Base-by-base conservation (phyloP, 2,329 filamentous ascomycete species). In the Penicillium olsonii region DNA sequence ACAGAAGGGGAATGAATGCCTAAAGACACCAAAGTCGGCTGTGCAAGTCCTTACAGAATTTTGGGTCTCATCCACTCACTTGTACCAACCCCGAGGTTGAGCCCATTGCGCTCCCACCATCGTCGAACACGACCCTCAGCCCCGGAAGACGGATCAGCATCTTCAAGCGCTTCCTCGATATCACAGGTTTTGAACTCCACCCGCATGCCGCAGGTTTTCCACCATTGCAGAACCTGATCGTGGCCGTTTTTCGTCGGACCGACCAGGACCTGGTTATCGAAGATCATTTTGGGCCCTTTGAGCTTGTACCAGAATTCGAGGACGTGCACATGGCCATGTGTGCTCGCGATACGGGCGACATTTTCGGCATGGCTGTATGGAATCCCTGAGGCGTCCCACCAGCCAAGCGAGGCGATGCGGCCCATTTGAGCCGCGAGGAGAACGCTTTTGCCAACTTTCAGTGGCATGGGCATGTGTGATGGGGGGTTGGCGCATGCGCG, bases 161-260 rank as follows among this genome's bases (percentile, higher is more conserved):
- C 92, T 68, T 96, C 92, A 33, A 96, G 78, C 0, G 92, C 92
- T 72, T 96, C 92, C 68, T 96, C 92, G 53, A 97, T 94, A 69
- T 95, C 91, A 69, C 91, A 96, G 1, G 90, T 95, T 69, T 92
- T 92, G 71, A 96, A 96, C 69, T 95, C 90, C 20, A 96, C 91
- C 44, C 83, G 81, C 59, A 92, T 79, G 0, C 85, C 84, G 29
- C 73, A 77, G 26, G 79, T 79, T 64, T 88, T 87, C 92, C 92
- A 96, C 92, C 92, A 96, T 67, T 96, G 90, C 7, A 97, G 75
- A 18, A 96, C 90, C 29, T 84, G 79, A 3, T 91, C 83, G 67
- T 95, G 88, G 5, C 90, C 90, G 66, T 92, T 88, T 62, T 91
- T 90, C 1, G 92, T 96, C 0, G 92, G 88, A 8, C 88, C 88